A percentile compares a stretch with the other conserved stretches of the same genome.
phyloP scores from a whole-genome alignment of 768 basidiomycete species.

The Xerocomellus chrysenteron region DNA sequence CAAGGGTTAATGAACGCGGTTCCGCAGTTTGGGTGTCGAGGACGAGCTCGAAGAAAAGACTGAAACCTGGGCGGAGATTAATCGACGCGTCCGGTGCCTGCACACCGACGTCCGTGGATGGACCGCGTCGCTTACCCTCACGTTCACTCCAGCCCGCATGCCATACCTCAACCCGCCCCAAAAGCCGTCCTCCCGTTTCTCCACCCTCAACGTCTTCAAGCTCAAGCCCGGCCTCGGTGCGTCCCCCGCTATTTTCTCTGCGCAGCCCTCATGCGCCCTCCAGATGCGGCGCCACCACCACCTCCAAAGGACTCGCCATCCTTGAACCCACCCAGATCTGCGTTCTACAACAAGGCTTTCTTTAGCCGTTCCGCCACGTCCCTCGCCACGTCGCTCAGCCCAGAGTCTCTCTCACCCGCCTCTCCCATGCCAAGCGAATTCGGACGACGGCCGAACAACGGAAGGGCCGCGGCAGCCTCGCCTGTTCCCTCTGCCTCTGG shows the following conservation, averaged over 20 bases:
- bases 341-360: slow-evolving; percentile 33
- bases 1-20: too few relatives aligned
- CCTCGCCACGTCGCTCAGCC: slow-evolving; percentile 40
- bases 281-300: slow-evolving; percentile 38
- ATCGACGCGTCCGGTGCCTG: too few relatives aligned
- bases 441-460: slow-evolving; percentile 1
- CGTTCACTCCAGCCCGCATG: neutral
- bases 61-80: too few relatives aligned
- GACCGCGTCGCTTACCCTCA: too few relatives aligned
- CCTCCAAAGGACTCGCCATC: slow-evolving; percentile 61
- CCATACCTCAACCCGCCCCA: slow-evolving; percentile 8
- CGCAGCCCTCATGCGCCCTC: too few relatives aligned
- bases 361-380: slow-evolving; percentile 47
- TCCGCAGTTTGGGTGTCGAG: too few relatives aligned
- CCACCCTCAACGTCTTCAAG: slow-evolving; percentile 44
- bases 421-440: slow-evolving; percentile 13
- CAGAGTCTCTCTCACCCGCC: slow-evolving; percentile 16
- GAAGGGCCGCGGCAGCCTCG: slow-evolving; percentile 7
- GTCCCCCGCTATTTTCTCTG: too few relatives aligned
- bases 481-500: slow-evolving; percentile 21
- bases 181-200: slow-evolving; percentile 38
- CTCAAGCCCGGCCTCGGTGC: slow-evolving; percentile 12
- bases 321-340: neutral
- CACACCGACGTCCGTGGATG: too few relatives aligned
- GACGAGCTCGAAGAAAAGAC: too few relatives aligned